Evolutionary conservation across 2,329 filamentous ascomycete genomes (phyloP).

Genomic region (Hypocrella siamensis): DNA sequence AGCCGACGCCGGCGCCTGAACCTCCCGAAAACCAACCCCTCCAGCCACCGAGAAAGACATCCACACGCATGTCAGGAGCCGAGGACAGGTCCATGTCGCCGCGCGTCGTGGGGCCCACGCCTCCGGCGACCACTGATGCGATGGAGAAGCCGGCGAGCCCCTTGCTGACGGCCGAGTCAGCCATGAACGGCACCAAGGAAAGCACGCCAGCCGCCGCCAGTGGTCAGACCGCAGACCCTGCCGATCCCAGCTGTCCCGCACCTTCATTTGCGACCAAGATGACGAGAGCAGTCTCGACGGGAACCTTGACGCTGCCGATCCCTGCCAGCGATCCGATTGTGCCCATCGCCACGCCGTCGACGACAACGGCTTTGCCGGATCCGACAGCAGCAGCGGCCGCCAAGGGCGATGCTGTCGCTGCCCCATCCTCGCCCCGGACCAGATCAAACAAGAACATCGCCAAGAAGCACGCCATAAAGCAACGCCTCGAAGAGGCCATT

Average conservation of each 20-base stretch:
- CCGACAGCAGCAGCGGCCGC: conserved; percentile 12
- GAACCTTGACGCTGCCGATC: conserved; percentile 17
- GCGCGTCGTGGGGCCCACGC: conserved; percentile 17
- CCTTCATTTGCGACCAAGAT: conserved; percentile 17
- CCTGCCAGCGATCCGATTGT: conserved; percentile 32
- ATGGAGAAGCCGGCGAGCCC: conserved; percentile 17
- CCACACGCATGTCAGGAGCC: too few relatives aligned
- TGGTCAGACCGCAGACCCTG: conserved; percentile 7
- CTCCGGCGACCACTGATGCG: conserved; percentile 22
- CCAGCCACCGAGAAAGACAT: conserved; percentile 8
- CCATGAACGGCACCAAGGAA: conserved; percentile 1
- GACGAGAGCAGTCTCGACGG: conserved; percentile 21
- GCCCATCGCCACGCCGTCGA: conserved; percentile 10
- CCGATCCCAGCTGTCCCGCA: conserved; percentile 22
- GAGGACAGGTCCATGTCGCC: conserved; percentile 8
- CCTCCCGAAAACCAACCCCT: conserved; percentile 8
- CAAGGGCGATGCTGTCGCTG: conserved; percentile 24
- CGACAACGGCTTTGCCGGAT: neutral
- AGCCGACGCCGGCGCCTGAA: too few relatives aligned
- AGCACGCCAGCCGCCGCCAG: conserved; percentile 2
- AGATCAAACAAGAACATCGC: conserved; percentile 47
- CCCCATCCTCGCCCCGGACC: conserved; percentile 24
- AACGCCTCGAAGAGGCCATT: conserved; percentile 47
- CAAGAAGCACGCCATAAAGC: conserved; percentile 45
- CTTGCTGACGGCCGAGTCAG: neutral